Evolutionary conservation across 495 filamentous ascomycete genomes (phyloP).

Genomic region (Xylaria flabelliformis): DNA sequence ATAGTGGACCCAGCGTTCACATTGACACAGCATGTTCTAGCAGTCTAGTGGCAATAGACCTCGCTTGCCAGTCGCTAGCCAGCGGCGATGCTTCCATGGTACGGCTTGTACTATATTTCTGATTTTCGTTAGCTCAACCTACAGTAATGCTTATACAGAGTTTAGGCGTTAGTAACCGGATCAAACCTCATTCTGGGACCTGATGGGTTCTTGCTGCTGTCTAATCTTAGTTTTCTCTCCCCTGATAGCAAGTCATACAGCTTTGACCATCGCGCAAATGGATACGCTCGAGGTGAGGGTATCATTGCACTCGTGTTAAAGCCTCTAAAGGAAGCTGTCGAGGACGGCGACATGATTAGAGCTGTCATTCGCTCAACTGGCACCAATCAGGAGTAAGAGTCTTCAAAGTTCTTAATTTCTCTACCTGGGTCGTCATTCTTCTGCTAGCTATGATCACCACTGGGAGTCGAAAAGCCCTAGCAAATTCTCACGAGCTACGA

Average conservation of each 20-base stretch:
- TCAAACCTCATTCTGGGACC: constrained; percentile 57
- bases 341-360: constrained; percentile 59
- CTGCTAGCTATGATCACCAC: background rate
- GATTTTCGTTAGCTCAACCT: background rate
- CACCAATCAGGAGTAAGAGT: constrained; percentile 54
- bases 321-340: constrained; percentile 52
- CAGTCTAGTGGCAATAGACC: constrained; percentile 60
- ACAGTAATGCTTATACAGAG: background rate
- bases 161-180: constrained; percentile 56
- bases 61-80: constrained; percentile 78
- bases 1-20: constrained; percentile 58
- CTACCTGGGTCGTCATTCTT: background rate
- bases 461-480: background rate
- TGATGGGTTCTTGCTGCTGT: constrained; percentile 40
- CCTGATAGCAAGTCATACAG: constrained; percentile 54
- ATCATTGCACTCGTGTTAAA: constrained; percentile 62
- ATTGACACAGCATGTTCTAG: constrained; percentile 83
- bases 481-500: background rate
- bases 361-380: constrained; percentile 62
- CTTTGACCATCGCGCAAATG: constrained; percentile 65
- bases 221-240: constrained; percentile 45
- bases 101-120: constrained; percentile 2
- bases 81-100: constrained; percentile 43
- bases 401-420: background rate
- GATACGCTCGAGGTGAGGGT: constrained; percentile 68